Base-by-base conservation (phyloP, 179 eudicot species). In the Silene noctiflora region DNA sequence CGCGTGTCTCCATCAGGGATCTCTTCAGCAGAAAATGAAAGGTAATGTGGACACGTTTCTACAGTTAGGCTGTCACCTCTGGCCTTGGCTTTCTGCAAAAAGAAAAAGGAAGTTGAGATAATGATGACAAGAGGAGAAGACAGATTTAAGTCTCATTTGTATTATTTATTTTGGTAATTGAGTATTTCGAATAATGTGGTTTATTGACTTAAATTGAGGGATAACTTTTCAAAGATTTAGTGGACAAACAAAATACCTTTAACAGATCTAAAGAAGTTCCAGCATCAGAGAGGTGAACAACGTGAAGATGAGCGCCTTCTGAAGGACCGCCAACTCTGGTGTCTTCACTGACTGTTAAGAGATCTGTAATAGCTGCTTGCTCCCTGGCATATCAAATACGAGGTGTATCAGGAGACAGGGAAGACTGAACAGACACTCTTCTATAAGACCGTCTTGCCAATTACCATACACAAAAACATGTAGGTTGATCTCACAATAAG, bases 271-370 rank as follows among this genome's bases (percentile, higher is more conserved):
- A 85, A 56, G 99, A 93, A 82, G 94, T 66, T 72, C 86, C 79
- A 33, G 99, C 87, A 89, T 96, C 98, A 42, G 98, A 86, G 60
- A 96, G 85, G 82, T 96, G 99, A 75, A 93, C 99, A 72, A 93
- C 75, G 83, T 96, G 99, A 81, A 96, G 94, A 87, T 96, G 99
- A 75, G 98, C 99, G 67, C 99, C 99, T 77, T 91, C 99, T 76
- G 94, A 85, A 83, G 88, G 79, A 46, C 92, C 98, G 63, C 99
- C 97, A 48, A 53, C 65, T 80, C 89, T 85, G 16, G 97, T 96
- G 75, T 84, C 83, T 78, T 81, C 88, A 58, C 91, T 77, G 14
- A 91, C 86, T 6, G 88, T 83, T 79, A 96, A 75, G 20, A 96
- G 96, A 82, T 89, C 87, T 82, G 79, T 89, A 62, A 96, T 89